Base-by-base conservation (phyloP, 371 early-diverging fungal genomes). In the Gilbertella persicaria region DNA sequence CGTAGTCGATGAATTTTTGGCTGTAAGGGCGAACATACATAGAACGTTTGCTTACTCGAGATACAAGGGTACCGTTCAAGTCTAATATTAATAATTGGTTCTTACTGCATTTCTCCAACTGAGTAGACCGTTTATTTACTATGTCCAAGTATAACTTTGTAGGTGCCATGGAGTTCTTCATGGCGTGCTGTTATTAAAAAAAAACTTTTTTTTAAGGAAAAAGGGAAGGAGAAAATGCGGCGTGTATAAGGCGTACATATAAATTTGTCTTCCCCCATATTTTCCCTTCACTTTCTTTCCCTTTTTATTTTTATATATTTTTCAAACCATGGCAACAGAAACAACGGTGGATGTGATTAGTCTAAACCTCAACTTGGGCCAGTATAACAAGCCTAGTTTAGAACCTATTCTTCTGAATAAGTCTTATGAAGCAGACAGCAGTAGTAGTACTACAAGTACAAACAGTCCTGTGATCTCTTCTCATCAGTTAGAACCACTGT, bases 11-110 rank as follows among this genome's bases (percentile, higher is more conserved):
- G 41, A 91, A 91, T 2, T 61, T 48, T 4, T 58, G 36, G 19
- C 85, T 58, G 51, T 79, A 62, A 0, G 90, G 90, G 1, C 90
- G 80, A 1, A 62, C 50, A 45, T 66, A 75, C 62, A 85, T 73
- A 4, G 64, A 51, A 23, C 56, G 45, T 20, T 29, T 17, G 6
- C 53, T 60, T 3, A 52, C 38, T 14, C 86, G 65, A 12, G 69
- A 75, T 13, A 89, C 76, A 33, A 91, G 59, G 0, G 90, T 86
- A 2, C 91, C 91, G 55, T 91, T 91, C 21, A 91, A 71, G 56
- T 91, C 91, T 4, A 90, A 66, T 17, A 91, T 80, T 16, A 91
- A 53, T 7, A 90, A 55, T 50, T 79, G 69, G 16, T 63, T 33
- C 14, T 21, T 60, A 13, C 6, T 33, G 10, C 3, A n/a, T n/a